Conservation (phyloP, 192 early-diverging fungal genomes). For the Neocallimastix lanati region DNA sequence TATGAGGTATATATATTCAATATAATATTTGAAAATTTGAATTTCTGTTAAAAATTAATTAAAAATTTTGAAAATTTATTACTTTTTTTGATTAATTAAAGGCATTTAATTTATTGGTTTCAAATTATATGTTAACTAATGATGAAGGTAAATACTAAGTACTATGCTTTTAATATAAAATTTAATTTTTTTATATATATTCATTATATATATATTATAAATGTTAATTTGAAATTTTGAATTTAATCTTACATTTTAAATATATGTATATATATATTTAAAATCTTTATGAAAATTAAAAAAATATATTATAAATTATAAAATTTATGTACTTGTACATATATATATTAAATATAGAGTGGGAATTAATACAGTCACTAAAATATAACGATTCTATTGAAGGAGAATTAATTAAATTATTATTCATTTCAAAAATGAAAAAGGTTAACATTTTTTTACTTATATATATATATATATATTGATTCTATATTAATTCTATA, state of each 20-base stretch:
- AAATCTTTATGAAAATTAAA: too few relatives aligned
- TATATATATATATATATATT: too few relatives aligned
- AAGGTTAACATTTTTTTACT: constrained; percentile 37
- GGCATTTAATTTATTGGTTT: constrained; percentile 34
- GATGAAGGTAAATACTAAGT: constrained; percentile 32
- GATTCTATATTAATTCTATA: too few relatives aligned
- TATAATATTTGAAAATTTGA: too few relatives aligned
- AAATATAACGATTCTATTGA: constrained; percentile 25
- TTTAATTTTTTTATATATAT: neutral
- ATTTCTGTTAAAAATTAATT: neutral
- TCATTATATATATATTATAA: neutral
- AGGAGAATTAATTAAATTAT: constrained; percentile 28
- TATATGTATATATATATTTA: too few relatives aligned
- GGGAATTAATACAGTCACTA: constrained; percentile 27
- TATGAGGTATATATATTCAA: constrained; percentile 22
- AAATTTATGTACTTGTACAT: too few relatives aligned
- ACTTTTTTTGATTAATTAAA: constrained; percentile 5
- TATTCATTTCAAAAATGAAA: constrained; percentile 41
- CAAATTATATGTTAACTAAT: constrained; percentile 34
- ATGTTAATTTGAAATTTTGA: too few relatives aligned
- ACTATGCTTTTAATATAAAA: too few relatives aligned
- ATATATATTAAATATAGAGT: constrained; percentile 15
- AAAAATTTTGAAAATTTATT: neutral
- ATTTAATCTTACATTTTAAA: too few relatives aligned
- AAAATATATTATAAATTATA: neutral